Evolutionary conservation across 495 filamentous ascomycete genomes (phyloP).

Genomic region (Cryomyces antarcticus): DNA sequence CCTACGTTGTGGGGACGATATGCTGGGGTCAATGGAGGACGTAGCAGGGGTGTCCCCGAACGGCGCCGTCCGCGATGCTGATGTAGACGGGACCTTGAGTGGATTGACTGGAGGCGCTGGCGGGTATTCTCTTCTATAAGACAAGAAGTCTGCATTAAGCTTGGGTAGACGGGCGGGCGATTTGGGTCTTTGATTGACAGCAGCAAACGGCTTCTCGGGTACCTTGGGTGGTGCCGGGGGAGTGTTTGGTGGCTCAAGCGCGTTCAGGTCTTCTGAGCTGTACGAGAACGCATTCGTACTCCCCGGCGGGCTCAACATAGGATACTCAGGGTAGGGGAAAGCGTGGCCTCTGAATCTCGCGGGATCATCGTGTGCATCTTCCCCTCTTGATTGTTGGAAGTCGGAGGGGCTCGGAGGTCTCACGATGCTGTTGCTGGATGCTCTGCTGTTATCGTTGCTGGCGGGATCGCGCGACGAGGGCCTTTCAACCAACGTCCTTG

Average conservation of each 20-base stretch:
- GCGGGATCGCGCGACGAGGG: not conserved
- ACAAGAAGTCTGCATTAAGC: constrained; percentile 1
- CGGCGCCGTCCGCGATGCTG: not conserved
- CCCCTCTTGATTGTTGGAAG: not conserved
- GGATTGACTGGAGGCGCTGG: constrained; percentile 7
- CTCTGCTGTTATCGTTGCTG: not conserved
- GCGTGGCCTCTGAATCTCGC: not conserved
- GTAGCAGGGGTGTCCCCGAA: constrained; percentile 2
- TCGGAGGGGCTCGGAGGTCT: constrained; percentile 7
- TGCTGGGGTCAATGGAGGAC: too few relatives aligned
- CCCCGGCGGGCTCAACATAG: not conserved
- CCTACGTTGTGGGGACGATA: too few relatives aligned
- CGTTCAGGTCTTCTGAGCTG: too few relatives aligned
- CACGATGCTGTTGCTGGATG: constrained; percentile 2
- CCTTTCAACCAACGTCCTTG: constrained; percentile 6
- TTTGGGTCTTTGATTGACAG: not conserved
- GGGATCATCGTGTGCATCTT: not conserved
- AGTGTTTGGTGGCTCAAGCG: too few relatives aligned
- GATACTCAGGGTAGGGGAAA: constrained; percentile 3
- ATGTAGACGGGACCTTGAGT: not conserved
- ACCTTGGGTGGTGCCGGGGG: too few relatives aligned
- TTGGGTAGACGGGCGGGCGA: not conserved
- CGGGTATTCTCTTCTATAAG: constrained; percentile 20
- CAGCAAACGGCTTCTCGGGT: too few relatives aligned
- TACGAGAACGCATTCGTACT: too few relatives aligned